Evolutionary conservation across 2,329 filamentous ascomycete species (phyloP).

Genomic region (Cadophora luteo-olivacea): DNA sequence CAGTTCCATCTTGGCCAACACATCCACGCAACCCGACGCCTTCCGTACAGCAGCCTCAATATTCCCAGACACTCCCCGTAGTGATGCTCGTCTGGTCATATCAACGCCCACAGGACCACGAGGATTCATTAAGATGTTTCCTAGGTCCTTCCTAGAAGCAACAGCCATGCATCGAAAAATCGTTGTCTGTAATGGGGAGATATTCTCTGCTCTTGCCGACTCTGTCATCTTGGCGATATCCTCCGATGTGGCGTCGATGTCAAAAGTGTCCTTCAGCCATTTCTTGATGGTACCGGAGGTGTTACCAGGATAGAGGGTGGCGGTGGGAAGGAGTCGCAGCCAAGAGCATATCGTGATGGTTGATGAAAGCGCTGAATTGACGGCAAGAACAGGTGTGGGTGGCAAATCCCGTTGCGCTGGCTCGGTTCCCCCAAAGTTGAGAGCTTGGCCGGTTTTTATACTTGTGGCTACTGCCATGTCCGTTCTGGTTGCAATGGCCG

Average conservation of each 20-base stretch:
- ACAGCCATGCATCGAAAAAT: background rate
- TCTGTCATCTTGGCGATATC: background rate
- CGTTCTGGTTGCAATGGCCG: background rate
- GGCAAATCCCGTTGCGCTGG: background rate
- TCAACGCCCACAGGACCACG: background rate
- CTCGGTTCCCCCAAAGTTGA: no score
- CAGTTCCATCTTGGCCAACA: no score
- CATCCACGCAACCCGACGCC: background rate
- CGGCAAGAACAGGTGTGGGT: background rate
- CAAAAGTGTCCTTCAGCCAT: background rate
- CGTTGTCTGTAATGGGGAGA: constrained; percentile 5
- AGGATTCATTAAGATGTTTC: background rate
- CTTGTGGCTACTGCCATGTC: background rate
- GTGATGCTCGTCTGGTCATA: background rate
- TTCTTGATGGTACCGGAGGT: background rate
- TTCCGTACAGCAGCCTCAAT: background rate
- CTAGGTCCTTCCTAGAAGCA: background rate
- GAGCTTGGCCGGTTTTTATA: background rate
- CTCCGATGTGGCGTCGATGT: background rate
- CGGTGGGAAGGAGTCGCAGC: background rate
- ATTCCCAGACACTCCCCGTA: constrained; percentile 3
- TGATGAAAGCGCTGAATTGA: background rate
- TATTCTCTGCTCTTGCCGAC: constrained; percentile 1
- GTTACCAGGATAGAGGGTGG: background rate
- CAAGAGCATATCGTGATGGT: constrained; percentile 1